A percentile compares a stretch with the other conserved stretches of the same genome.
These are phyloP conservation scores for Hypericum androsaemum DNA, from an alignment of 345 rosid genomes.

Conservation along the genomic window DNA sequence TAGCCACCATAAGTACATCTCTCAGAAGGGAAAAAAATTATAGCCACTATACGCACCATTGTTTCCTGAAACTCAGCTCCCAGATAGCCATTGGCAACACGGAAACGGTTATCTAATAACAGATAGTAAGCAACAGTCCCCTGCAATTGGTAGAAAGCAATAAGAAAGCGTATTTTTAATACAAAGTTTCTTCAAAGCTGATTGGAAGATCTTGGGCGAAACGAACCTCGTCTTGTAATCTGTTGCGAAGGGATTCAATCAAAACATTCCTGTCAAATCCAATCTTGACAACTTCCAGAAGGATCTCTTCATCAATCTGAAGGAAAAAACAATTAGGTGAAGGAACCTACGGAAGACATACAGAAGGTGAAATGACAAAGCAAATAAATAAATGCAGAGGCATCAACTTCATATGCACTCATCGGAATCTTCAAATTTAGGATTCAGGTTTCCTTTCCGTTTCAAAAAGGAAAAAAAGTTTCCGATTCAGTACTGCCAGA, in stretches of 20 bases:
- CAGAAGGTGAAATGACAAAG: neutral
- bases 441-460: no score
- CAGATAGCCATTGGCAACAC: slow-evolving; percentile 65
- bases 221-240: slow-evolving; percentile 68
- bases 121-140: slow-evolving; percentile 90
- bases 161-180: neutral
- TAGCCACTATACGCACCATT: slow-evolving; percentile 34
- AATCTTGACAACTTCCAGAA: slow-evolving; percentile 60
- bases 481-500: no score
- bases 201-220: neutral
- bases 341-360: neutral
- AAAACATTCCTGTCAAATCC: slow-evolving; percentile 69
- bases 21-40: neutral
- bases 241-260: slow-evolving; percentile 67
- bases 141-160: slow-evolving; percentile 31
- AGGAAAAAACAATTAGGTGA: slow-evolving; percentile 4
- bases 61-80: slow-evolving; percentile 72
- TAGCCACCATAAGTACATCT: neutral
- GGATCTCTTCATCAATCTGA: slow-evolving; percentile 87
- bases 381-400: neutral
- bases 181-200: neutral
- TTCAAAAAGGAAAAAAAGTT: no score
- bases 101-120: slow-evolving; percentile 65
- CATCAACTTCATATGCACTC: no score
- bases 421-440: no score